Percentiles rank a stretch among this genome's conserved stretches.
Conservation (phyloP, 176 grass and related monocot species). For the Musa beccarii region DNA sequence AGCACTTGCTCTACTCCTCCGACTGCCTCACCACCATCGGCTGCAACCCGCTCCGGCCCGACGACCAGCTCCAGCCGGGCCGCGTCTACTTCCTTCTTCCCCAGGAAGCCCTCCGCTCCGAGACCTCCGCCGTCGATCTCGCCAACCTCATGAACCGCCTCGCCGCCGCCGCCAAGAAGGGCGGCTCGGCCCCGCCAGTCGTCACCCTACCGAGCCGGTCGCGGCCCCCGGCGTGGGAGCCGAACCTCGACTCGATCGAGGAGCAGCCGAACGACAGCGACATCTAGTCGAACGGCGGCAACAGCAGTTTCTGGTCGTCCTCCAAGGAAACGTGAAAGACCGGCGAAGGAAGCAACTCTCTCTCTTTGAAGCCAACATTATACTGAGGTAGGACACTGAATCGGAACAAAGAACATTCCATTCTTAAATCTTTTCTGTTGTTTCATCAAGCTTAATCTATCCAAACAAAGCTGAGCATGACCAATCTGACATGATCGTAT, state of each 20-base stretch:
- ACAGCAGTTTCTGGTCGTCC: too few species aligned
- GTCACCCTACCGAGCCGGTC: neutral
- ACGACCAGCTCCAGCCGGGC: constrained; percentile 39
- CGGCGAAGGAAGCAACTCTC: too few species aligned
- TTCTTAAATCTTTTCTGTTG: too few species aligned
- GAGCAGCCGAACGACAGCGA: neutral
- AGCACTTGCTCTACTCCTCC: constrained; percentile 50
- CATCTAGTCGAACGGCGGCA: too few species aligned
- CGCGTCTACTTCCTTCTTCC: constrained; percentile 89
- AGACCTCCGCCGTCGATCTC: constrained; percentile 72
- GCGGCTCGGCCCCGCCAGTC: neutral
- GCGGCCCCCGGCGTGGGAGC: neutral
- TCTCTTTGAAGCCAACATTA: too few species aligned
- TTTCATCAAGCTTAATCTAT: too few species aligned
- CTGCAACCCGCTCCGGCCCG: neutral
- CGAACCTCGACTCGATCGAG: constrained; percentile 1
- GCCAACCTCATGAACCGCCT: constrained; percentile 80
- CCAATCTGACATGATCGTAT: too few species aligned
- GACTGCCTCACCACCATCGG: constrained; percentile 22
- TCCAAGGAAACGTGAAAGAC: too few species aligned
- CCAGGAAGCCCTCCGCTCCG: constrained; percentile 51
- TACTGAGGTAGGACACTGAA: too few species aligned
- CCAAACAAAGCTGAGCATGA: too few species aligned
- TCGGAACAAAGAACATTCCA: too few species aligned
- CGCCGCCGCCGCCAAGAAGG: constrained; percentile 42